Conservation (phyloP, 257 asterid species). For the Solanum medicagineum region DNA sequence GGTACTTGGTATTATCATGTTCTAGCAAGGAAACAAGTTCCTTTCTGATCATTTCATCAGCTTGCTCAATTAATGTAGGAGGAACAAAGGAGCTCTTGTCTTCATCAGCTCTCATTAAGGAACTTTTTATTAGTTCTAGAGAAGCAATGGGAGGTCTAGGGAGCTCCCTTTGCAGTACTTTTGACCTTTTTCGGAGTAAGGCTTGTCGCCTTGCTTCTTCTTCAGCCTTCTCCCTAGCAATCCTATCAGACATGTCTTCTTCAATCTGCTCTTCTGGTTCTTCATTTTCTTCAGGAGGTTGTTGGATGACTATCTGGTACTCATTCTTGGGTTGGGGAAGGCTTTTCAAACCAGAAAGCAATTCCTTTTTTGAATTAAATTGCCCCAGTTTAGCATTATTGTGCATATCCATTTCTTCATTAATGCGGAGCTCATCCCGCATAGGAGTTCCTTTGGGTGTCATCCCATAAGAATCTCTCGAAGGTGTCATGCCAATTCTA, state of each 20-base stretch:
- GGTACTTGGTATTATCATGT: slow-evolving; percentile 82
- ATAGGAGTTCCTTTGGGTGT: slow-evolving; percentile 92
- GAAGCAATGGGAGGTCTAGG: slow-evolving; percentile 91
- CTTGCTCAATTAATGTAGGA: slow-evolving; percentile 77
- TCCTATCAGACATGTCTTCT: slow-evolving; percentile 91
- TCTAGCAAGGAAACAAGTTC: slow-evolving; percentile 78
- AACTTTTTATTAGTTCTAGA: slow-evolving; percentile 47
- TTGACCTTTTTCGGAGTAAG: slow-evolving; percentile 75
- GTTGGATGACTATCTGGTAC: slow-evolving; percentile 68
- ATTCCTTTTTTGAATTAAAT: slow-evolving; percentile 45
- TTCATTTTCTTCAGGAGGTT: slow-evolving; percentile 59
- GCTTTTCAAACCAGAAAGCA: slow-evolving; percentile 43
- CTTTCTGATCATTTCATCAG: slow-evolving; percentile 75
- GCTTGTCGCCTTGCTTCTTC: slow-evolving; percentile 87
- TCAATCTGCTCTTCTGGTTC: slow-evolving; percentile 91
- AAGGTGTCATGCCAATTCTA: slow-evolving; percentile 78
- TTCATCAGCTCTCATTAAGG: slow-evolving; percentile 60
- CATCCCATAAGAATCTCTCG: slow-evolving; percentile 58
- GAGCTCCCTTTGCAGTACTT: slow-evolving; percentile 88
- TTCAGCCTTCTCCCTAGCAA: slow-evolving; percentile 88
- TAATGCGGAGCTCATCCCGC: slow-evolving; percentile 84
- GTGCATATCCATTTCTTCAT: slow-evolving; percentile 65
- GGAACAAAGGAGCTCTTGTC: slow-evolving; percentile 95
- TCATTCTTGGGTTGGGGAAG: slow-evolving; percentile 95
- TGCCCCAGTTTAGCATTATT: slow-evolving; percentile 40